Base-by-base conservation (phyloP, 2,329 filamentous ascomycete genomes). In the Orbilia brochopaga region DNA sequence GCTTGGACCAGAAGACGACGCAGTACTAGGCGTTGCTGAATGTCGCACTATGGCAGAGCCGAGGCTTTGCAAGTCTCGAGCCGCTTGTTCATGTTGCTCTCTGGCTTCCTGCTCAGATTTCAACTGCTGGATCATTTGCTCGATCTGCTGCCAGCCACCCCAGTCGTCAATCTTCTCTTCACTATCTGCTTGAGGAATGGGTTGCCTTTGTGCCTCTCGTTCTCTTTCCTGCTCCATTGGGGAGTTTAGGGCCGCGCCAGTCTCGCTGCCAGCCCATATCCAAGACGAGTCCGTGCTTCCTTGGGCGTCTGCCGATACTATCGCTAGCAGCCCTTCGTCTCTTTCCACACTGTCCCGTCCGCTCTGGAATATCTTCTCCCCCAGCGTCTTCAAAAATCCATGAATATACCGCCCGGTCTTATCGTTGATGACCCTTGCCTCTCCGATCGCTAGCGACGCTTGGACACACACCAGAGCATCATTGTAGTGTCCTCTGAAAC, bases 311-410 rank as follows among this genome's bases (percentile, higher is more conserved):
- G 88, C 90, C 30, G 90, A 93, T 0, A 90, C 87, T 76, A 96
- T 96, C 0, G 88, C 90, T 27, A 97, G 81, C 75, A 97, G 85
- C 78, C 97, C 93, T 78, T 97, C 92, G 76, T 99, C 92, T 30
- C 73, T 69, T 56, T 75, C 75, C 32, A 77, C 69, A 50, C 69
- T 72, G 19, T 75, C 73, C 10, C 52, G 46, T 4, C 69, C 63
- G 17, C 75, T 69, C 27, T 66, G 59, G 23, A 67, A 65, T 23
- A 76, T 75, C 40, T 85, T 85, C 35, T 86, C 84, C 0, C 86
- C 81, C 1, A 97, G 79, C 4, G 83, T 82, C 2, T 87, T 86
- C 4, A 93, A 80, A 78, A 97, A 97, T 79, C 96, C 96, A 0
- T 86, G 83, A 1, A 96, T 80, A 76, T 92, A 90, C 11, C 90